Conservation (phyloP, 306 rosid genomes). For the Vicia faba region DNA sequence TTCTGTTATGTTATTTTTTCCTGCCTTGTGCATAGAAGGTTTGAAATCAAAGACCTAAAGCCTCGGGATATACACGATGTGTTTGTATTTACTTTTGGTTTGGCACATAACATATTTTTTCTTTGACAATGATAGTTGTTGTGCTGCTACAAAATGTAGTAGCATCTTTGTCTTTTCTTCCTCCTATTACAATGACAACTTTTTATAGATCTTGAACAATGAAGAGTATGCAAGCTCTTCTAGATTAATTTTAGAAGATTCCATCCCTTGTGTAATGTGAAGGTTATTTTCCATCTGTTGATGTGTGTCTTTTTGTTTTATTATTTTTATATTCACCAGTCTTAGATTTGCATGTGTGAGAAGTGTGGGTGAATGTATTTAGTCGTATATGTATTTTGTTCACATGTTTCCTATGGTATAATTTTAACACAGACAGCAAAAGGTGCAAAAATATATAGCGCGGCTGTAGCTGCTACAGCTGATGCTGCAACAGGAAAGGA, state of each 20-base stretch:
- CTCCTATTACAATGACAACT: neutral
- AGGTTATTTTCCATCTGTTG: slow-evolving; percentile 17
- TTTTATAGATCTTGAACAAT: slow-evolving; percentile 21
- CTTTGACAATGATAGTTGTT: slow-evolving; percentile 8
- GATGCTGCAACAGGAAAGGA: slow-evolving; percentile 69
- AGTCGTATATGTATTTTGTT: slow-evolving; percentile 8
- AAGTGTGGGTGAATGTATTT: neutral
- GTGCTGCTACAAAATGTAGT: slow-evolving; percentile 13
- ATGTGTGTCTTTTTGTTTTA: neutral
- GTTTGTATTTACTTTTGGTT: neutral
- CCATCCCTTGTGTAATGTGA: slow-evolving; percentile 1
- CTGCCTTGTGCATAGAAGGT: neutral
- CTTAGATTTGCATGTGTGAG: neutral
- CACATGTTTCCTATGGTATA: slow-evolving; percentile 9
- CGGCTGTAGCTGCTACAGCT: slow-evolving; percentile 88
- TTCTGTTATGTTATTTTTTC: neutral
- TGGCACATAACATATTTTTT: neutral
- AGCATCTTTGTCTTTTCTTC: slow-evolving; percentile 5
- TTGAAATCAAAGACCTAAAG: neutral
- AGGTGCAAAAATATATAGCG: slow-evolving; percentile 90
- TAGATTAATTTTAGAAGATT: slow-evolving; percentile 3
- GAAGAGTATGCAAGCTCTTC: slow-evolving; percentile 18
- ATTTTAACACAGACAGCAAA: slow-evolving; percentile 73
- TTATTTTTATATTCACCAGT: slow-evolving; percentile 4
- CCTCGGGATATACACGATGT: neutral